Percentiles rank a stretch among this genome's conserved stretches.
These are phyloP conservation scores for Collybiopsis luxurians DNA, from an alignment of 768 basidiomycete genomes.

Conservation along the genomic window DNA sequence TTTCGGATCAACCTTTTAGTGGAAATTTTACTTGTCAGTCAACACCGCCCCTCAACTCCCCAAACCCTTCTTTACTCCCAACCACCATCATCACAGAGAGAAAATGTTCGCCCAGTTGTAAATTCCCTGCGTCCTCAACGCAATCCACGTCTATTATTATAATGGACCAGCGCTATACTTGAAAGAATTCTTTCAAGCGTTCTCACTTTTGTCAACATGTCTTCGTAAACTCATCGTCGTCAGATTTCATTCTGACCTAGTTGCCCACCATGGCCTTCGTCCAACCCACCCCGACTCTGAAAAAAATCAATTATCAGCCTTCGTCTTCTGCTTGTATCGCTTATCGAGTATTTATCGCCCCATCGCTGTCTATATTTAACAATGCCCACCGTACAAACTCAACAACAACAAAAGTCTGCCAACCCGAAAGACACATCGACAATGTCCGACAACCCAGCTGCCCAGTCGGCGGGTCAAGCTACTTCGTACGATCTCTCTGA, in stretches of 20 bases:
- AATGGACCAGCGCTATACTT: conserved; percentile 28
- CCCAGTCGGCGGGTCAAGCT: conserved; percentile 10
- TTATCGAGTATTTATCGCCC: conserved; percentile 45
- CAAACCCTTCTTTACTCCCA: neutral
- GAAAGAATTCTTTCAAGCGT: conserved; percentile 59
- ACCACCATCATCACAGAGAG: conserved; percentile 19
- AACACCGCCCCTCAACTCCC: neutral
- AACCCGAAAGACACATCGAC: neutral
- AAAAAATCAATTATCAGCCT: conserved; percentile 42
- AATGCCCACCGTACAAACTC: conserved; percentile 58
- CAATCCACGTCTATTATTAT: conserved; percentile 36
- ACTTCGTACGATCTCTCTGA: conserved; percentile 13
- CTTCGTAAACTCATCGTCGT: conserved; percentile 49
- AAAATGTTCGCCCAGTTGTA: conserved; percentile 44
- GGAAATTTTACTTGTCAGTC: neutral
- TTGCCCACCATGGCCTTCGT: conserved; percentile 79
- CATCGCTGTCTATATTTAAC: conserved; percentile 58
- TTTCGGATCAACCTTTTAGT: neutral
- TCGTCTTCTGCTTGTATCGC: conserved; percentile 31
- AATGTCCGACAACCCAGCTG: conserved; percentile 10
- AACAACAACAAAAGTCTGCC: conserved; percentile 22
- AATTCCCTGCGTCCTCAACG: conserved; percentile 43
- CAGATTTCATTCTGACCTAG: conserved; percentile 61
- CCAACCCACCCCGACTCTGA: conserved; percentile 41
- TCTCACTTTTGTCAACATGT: conserved; percentile 49